Base-by-base conservation (phyloP, 495 filamentous ascomycete genomes). In the Arthonia radiata region DNA sequence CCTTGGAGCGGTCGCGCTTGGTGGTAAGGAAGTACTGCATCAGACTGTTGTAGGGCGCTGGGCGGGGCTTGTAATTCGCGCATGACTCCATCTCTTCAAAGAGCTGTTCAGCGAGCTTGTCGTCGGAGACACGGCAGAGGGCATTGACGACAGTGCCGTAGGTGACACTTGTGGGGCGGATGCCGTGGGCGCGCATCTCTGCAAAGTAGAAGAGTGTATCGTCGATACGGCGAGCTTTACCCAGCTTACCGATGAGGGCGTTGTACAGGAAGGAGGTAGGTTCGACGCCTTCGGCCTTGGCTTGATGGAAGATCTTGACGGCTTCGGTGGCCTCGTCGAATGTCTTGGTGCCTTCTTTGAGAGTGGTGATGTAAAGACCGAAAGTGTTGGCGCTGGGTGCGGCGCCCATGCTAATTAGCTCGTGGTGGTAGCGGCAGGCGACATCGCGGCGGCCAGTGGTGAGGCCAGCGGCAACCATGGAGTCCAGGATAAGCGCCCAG, bases 71-170 rank as follows among this genome's bases (percentile, higher is more conserved):
- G 67, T 94, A 97, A 55, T 94, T 94, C 21, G 81, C 76, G 76
- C 90, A 90, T 21, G 67, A 68, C 54, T 97, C 86, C 86, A 97
- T 97, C 55, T 97, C 89, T 38, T 93, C 78, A 46, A 97, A 94
- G 38, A 94, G 70, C 48, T 97, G 77, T 41, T 93, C 86, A 25
- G 86, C 86, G 41, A 93, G 91, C 29, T 81, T 80, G 50, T 94
- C 86, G 35, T 97, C 83, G 41, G 78, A 86, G 30, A 94, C 89
- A 32, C 86, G 81, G 56, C 81, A 92, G 4, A 94, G 64, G 18
- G 86, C 86, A 37, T 97, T 97, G 50, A 97, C 83, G 34, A 97
- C 76, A 16, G 86, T 97, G 35, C 86, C 86, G 40, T 94, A 97
- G 4, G 86, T 94, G 37, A 97, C 86, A 31, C 80, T 91, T 4